Evolutionary conservation across 768 basidiomycete species (phyloP), one percentile per base, ranked within the genome.

Genomic region (Kwoniella heveanensis): DNA sequence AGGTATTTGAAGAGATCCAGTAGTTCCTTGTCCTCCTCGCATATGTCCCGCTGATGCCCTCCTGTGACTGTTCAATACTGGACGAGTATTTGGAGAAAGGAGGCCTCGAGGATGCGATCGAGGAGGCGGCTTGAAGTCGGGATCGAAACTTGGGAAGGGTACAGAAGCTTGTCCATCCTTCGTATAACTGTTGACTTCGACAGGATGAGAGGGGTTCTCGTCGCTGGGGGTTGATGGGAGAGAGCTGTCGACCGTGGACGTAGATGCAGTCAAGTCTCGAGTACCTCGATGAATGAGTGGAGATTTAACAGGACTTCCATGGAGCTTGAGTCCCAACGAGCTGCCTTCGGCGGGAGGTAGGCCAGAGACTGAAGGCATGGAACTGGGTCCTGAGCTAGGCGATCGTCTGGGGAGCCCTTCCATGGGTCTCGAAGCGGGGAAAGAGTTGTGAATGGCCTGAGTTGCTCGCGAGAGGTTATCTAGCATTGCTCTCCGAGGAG

Each of bases 1-100:
- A 19, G 69, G 62, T 32, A 78, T 72, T 49, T 78, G 75, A 15
- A 79, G 57, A 19, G 78, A 77, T 27, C 75, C 75, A 21, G 65
- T 67, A 6, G 47, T 39, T 8, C 47, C 54, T 49, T 70, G 70
- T 26, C 72, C 66, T 30, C 67, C 58, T 25, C 75, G 62, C 10
- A 65, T 66, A 61, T 62, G 65, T 22, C 66, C 62, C 22, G 62
- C 63, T 37, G 72, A 69, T 10, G 44, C 27, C 25, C 69, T 66
- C 12, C 71, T 60, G 32, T 39, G 21, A 36, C 56, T 51, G 4
- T 39, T 44, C 19, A 68, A 50, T 2, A 58, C 59, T 19, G 71
- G 73, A 39, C 66, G 65, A 29, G 32, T 44, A 32, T 17, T 48
- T 7, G 65, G 63, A 24, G 70, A 63, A 2, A 59, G 52, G 12